These are phyloP conservation scores for Thyridium curvatum DNA, from an alignment of 2,329 filamentous ascomycete species.

Conservation along the genomic window DNA sequence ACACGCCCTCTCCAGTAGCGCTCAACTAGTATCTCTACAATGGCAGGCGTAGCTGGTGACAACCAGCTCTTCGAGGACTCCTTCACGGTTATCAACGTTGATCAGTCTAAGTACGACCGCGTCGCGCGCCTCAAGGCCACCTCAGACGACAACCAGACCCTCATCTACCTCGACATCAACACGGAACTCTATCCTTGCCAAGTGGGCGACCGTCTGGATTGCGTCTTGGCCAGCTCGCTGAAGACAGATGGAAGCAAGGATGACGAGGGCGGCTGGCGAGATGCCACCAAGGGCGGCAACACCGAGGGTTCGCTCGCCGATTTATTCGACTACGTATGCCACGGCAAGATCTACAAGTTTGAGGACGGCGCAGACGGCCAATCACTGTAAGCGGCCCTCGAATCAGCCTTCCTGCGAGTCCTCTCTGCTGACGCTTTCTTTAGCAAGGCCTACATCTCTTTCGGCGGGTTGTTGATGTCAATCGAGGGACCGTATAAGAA, in stretches of 20 bases:
- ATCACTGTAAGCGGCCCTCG: conserved; percentile 64
- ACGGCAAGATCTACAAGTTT: conserved; percentile 85
- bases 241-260: conserved; percentile 80
- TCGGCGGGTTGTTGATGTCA: conserved; percentile 84
- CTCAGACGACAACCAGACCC: conserved; percentile 66
- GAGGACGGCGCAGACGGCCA: conserved; percentile 74
- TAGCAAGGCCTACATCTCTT: conserved; percentile 91
- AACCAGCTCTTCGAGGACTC: conserved; percentile 90
- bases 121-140: conserved; percentile 79
- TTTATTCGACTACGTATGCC: conserved; percentile 81
- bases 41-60: conserved; percentile 63
- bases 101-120: conserved; percentile 89
- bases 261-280: conserved; percentile 75
- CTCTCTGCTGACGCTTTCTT: conserved; percentile 5
- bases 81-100: conserved; percentile 74
- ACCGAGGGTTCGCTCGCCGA: conserved; percentile 62
- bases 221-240: conserved; percentile 80
- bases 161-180: conserved; percentile 88
- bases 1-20: background rate
- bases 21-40: conserved; percentile 14
- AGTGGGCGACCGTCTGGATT: conserved; percentile 68
- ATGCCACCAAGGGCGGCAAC: conserved; percentile 49
- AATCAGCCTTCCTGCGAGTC: background rate
- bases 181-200: conserved; percentile 79
- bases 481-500: conserved; percentile 95